Percentiles rank a stretch among this genome's conserved stretches.
Evolutionary conservation across 306 rosid species (phyloP).

Genomic region (Acacia crassicarpa): DNA sequence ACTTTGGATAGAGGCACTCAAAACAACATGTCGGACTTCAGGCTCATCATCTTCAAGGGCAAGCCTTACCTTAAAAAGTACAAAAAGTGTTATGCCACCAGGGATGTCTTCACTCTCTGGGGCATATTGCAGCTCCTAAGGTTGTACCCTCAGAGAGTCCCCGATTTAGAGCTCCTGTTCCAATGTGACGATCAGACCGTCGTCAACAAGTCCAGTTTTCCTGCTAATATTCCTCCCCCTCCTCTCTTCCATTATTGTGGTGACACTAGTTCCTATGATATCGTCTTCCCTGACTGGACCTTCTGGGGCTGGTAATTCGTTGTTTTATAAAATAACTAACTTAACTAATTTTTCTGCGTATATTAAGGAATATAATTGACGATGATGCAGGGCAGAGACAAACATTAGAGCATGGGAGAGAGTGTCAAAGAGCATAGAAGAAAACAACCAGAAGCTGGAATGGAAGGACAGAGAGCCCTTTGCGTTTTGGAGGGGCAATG

Average conservation of each 20-base stretch:
- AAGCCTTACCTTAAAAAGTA: conserved; percentile 16
- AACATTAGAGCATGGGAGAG: conserved; percentile 21
- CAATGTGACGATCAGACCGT: not conserved
- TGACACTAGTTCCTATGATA: not conserved
- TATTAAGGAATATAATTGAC: too few relatives aligned
- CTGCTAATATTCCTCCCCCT: not conserved
- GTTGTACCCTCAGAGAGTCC: conserved; percentile 26
- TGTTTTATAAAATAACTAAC: too few relatives aligned
- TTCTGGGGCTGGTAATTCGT: conserved; percentile 31
- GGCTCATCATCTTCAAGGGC: conserved; percentile 23
- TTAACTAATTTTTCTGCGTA: not conserved
- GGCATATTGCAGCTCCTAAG: conserved; percentile 30
- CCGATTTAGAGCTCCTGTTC: conserved; percentile 22
- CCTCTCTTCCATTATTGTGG: conserved; percentile 31
- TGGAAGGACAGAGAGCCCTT: conserved; percentile 26
- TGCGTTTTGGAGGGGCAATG: conserved; percentile 30
- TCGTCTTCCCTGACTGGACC: conserved; percentile 30
- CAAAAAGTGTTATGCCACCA: not conserved
- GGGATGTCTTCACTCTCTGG: conserved; percentile 27
- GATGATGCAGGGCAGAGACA: conserved; percentile 6
- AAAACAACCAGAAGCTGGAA: not conserved
- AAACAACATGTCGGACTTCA: not conserved
- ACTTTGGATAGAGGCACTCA: not conserved
- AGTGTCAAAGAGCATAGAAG: not conserved
- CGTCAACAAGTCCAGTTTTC: not conserved